phyloP scores from a whole-genome alignment of 768 basidiomycete genomes.

The Collybiopsis luxurians region DNA sequence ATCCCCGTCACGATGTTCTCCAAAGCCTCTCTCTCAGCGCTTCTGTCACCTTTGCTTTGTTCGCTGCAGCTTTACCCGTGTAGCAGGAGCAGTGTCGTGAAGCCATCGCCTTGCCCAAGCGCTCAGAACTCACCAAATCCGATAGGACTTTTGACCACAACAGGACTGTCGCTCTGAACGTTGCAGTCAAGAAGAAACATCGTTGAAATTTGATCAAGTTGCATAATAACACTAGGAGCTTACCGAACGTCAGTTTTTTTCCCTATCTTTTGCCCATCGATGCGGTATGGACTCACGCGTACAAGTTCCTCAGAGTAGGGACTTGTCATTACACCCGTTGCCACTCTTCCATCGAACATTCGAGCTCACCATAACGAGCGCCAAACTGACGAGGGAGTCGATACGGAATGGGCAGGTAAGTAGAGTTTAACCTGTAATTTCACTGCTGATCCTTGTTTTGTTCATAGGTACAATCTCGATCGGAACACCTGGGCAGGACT shows the following conservation, averaged over 20 bases:
- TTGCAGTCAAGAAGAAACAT: constrained; percentile 19
- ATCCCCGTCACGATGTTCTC: constrained; percentile 3
- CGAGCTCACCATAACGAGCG: constrained; percentile 23
- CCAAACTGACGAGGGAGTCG: constrained; percentile 31
- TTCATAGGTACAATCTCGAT: constrained; percentile 24
- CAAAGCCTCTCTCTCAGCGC: not conserved
- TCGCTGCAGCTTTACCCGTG: not conserved
- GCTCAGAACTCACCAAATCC: constrained; percentile 9
- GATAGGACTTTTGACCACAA: constrained; percentile 20
- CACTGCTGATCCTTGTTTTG: not conserved
- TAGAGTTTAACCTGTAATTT: not conserved
- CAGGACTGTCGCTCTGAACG: constrained; percentile 12
- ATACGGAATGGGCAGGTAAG: constrained; percentile 37
- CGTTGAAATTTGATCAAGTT: constrained; percentile 21
- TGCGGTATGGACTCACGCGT: no score
- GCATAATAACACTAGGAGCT: constrained; percentile 13
- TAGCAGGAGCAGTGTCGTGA: not conserved
- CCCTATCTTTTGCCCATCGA: no score
- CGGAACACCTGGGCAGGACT: constrained; percentile 33
- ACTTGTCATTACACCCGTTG: constrained; percentile 27
- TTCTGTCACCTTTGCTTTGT: not conserved
- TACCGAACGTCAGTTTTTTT: not conserved
- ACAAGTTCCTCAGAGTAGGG: constrained; percentile 13
- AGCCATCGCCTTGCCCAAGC: not conserved
- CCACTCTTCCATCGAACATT: constrained; percentile 15